Conservation (phyloP, 1,284 basidiomycete species). For the Uromyces viciae-fabae region DNA sequence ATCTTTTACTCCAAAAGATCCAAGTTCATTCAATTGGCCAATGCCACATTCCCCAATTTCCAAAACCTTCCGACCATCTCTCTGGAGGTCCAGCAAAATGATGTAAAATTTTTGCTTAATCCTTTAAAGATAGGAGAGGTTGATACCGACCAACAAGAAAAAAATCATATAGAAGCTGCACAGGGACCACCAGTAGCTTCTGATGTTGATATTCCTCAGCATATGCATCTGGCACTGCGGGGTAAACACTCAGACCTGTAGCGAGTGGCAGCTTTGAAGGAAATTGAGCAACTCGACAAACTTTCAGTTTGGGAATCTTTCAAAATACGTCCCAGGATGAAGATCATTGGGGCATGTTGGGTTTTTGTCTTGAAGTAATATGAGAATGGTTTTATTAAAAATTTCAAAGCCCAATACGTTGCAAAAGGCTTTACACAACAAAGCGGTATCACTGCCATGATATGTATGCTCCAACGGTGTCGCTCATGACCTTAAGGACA, state of each 20-base stretch:
- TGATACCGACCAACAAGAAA: not conserved
- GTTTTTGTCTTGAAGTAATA: constrained; percentile 14
- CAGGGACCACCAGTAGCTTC: not conserved
- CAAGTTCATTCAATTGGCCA: not conserved
- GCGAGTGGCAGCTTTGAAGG: not conserved
- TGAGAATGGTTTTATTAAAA: not conserved
- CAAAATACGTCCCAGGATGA: too few species aligned
- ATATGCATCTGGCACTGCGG: not conserved
- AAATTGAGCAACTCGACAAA: not conserved
- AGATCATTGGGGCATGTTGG: not conserved
- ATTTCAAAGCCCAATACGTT: constrained; percentile 9
- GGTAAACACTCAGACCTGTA: not conserved
- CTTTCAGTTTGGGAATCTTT: not conserved
- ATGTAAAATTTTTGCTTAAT: not conserved
- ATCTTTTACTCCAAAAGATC: not conserved
- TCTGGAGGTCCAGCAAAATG: not conserved
- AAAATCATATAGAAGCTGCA: not conserved
- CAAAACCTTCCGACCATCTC: not conserved
- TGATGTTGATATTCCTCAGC: not conserved
- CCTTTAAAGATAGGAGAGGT: not conserved
- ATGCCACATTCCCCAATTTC: not conserved
- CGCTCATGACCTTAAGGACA: not conserved
- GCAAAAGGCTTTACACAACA: constrained; percentile 12
- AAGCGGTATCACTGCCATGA: not conserved
- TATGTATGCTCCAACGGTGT: constrained; percentile 1